Conservation (phyloP, 345 rosid genomes). For the Angophora floribunda region DNA sequence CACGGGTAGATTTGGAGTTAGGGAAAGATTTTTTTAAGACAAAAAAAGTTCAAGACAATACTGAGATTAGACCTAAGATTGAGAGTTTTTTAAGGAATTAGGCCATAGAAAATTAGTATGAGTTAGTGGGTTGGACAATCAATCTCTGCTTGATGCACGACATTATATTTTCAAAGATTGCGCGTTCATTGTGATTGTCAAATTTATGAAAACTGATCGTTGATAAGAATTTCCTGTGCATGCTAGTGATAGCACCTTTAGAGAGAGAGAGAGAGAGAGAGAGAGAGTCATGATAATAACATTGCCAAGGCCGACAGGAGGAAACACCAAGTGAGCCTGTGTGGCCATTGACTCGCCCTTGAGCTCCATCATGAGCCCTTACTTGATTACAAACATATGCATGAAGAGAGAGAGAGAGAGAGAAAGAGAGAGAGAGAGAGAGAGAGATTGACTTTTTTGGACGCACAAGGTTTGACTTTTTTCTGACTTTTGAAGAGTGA, state of each 20-base stretch:
- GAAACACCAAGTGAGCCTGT: conserved; percentile 25
- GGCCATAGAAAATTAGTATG: neutral
- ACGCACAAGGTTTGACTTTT: neutral
- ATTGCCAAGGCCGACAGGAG: conserved; percentile 31
- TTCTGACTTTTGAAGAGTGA: neutral
- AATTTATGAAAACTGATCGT: neutral
- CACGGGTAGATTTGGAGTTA: neutral
- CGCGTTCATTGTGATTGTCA: neutral
- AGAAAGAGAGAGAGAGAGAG: neutral
- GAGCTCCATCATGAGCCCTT: neutral
- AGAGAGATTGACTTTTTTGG: neutral
- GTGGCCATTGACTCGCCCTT: conserved; percentile 32
- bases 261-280: neutral
- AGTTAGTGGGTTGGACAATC: neutral
- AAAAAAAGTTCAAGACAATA: neutral
- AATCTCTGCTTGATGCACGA: neutral
- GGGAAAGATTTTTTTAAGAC: neutral
- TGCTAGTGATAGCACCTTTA: neutral
- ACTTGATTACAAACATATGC: neutral
- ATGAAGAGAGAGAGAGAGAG: neutral
- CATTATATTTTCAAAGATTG: neutral
- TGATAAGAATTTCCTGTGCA: neutral
- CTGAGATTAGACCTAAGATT: neutral
- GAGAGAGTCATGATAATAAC: conserved; percentile 6
- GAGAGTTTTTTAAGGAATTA: neutral